phyloP scores from a whole-genome alignment of 208 protist species.

The Leishmania tropica region DNA sequence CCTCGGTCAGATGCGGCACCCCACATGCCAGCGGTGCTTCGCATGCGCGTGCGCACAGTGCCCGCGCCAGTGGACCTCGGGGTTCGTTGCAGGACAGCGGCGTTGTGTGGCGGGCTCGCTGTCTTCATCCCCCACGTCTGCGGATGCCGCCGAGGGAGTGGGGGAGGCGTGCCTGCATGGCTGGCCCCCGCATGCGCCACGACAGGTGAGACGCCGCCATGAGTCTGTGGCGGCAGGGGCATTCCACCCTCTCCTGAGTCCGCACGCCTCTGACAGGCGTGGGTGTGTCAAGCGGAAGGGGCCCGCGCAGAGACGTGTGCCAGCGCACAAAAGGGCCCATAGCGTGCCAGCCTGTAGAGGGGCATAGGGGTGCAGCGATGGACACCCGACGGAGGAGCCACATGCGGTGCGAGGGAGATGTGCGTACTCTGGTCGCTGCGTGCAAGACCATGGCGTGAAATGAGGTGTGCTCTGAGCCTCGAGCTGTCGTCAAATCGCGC shows the following conservation, averaged over 20 bases:
- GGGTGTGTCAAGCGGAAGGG: background rate
- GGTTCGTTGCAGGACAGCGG: too few species aligned
- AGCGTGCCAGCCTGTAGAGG: background rate
- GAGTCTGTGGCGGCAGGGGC: background rate
- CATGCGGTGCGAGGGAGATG: background rate
- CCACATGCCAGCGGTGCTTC: background rate
- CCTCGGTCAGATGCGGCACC: background rate
- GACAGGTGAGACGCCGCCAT: background rate
- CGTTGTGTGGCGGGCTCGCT: background rate
- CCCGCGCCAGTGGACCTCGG: background rate
- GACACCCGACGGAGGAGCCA: background rate
- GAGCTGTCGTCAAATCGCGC: background rate
- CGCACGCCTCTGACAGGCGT: background rate
- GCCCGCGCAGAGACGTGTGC: background rate
- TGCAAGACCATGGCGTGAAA: background rate
- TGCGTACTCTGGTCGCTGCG: background rate
- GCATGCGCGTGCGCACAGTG: background rate
- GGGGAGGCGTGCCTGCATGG: background rate
- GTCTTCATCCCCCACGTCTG: background rate
- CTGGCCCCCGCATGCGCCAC: background rate
- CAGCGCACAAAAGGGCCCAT: background rate
- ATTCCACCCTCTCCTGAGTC: background rate
- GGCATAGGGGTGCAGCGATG: background rate
- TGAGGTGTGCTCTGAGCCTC: background rate
- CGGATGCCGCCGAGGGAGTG: background rate